Conservation (phyloP, 257 asterid genomes). For the Nicotiana benthamiana region DNA sequence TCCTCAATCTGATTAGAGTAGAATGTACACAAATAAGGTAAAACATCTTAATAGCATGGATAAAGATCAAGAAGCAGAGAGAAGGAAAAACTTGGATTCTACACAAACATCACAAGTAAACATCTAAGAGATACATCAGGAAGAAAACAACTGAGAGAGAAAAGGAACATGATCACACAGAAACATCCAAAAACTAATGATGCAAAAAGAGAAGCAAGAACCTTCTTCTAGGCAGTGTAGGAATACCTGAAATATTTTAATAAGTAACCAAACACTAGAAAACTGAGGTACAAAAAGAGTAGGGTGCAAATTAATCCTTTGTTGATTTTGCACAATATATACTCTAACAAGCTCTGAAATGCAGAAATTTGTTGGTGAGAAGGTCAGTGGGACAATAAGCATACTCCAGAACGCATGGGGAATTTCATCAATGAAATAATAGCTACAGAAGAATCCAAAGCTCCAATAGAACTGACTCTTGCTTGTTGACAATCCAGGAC, state of each 20-base stretch:
- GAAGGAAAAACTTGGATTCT: background rate
- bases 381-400: background rate
- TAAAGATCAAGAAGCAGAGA: background rate
- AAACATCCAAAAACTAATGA: background rate
- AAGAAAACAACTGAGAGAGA: background rate
- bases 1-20: constrained; percentile 62
- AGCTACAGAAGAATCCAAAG: background rate
- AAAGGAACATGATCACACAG: background rate
- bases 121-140: background rate
- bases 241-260: background rate
- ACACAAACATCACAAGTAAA: background rate
- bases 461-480: background rate
- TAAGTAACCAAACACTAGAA: background rate
- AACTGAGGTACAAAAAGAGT: background rate
- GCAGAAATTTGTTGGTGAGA: background rate
- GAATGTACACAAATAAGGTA: background rate
- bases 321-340: background rate
- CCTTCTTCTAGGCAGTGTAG: background rate
- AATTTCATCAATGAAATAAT: background rate
- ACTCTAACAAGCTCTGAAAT: background rate
- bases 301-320: background rate
- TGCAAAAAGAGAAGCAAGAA: constrained; percentile 1
- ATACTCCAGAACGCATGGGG: background rate
- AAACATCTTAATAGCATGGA: background rate
- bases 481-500: background rate